Evolutionary conservation across 2,329 filamentous ascomycete species (phyloP), one percentile per base, ranked within the genome.

Genomic region (Dactylellina haptotyla): DNA sequence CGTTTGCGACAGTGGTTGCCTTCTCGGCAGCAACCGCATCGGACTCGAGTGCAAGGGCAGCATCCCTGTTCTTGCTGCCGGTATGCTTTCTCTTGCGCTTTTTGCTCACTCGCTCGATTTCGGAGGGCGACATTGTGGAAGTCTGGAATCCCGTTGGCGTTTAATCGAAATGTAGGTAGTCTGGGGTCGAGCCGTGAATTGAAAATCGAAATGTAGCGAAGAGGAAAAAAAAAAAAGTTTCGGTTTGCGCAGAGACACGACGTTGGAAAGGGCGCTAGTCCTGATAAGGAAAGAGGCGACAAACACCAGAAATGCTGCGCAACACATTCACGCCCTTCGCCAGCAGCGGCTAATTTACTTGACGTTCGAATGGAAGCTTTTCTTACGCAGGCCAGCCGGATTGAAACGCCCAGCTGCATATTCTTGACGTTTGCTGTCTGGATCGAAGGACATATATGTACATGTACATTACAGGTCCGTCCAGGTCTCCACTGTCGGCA

Each of bases 31-130:
- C 16, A 25, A 26, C 54, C 4, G 25, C 30, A 12, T 12, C 45
- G 23, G 28, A n/a, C 20, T 67, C 63, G 4, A 54, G 37, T 23
- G 16, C 25, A n/a, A 48, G 14, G 12, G 54, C 14, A 9, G 20
- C 32, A 16, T 67, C 45, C 37, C 65, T 72, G 26, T 41, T 54
- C 26, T 72, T 72, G 58, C 59, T 65, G 41, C 67, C 67, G 8
- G 9, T 39, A 25, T 72, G 67, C 59, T 72, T 72, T 72, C 67
- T 72, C 53, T 72, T 65, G 59, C 67, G 67, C 53, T 72, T 72
- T 37, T 72, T 72, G 46, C 67, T 72, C n/a, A 59, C 67, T 51
- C 67, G 53, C 43, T 72, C 67, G 20, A 72, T 64, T 37, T 72
- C 67, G 28, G 53, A 34, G 59, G 51, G 46, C 20, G 67, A 72